phyloP scores from a whole-genome alignment of 768 basidiomycete genomes.

The Kwoniella bestiolae region DNA sequence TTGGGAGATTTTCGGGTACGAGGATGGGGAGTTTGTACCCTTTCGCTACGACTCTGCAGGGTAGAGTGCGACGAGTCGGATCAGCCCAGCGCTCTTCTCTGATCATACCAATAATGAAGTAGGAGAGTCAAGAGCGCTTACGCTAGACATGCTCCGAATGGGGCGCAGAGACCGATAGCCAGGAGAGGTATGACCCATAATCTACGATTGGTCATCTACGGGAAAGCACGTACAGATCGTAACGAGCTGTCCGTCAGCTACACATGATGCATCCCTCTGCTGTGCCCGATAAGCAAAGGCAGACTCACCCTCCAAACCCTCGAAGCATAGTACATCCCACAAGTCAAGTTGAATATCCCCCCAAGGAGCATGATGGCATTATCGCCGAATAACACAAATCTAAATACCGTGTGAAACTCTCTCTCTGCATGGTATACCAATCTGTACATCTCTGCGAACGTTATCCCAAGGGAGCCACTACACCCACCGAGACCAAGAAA shows the following conservation, averaged over 20 bases:
- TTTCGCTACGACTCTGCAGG: neutral
- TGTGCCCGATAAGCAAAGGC: too few species aligned
- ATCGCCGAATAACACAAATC: conserved; percentile 1
- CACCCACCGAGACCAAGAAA: too few species aligned
- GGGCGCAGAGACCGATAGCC: neutral
- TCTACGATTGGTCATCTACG: conserved; percentile 10
- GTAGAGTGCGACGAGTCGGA: too few species aligned
- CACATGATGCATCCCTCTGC: too few species aligned
- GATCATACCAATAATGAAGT: too few species aligned
- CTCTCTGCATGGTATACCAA: conserved; percentile 5
- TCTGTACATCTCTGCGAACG: neutral
- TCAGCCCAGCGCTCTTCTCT: too few species aligned
- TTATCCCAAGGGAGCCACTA: neutral
- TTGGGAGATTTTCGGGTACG: neutral
- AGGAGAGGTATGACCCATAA: conserved; percentile 9
- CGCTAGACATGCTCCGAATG: neutral
- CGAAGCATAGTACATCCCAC: conserved; percentile 8
- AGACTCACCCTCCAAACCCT: conserved; percentile 14
- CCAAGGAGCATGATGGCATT: conserved; percentile 5
- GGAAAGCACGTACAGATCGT: too few species aligned
- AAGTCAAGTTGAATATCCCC: neutral
- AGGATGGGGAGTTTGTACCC: conserved; percentile 9
- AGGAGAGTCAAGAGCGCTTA: too few species aligned
- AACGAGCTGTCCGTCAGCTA: too few species aligned
- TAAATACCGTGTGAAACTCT: conserved; percentile 16